Conservation (phyloP, 2,329 filamentous ascomycete species). For the Ophiocordyceps robertsii region DNA sequence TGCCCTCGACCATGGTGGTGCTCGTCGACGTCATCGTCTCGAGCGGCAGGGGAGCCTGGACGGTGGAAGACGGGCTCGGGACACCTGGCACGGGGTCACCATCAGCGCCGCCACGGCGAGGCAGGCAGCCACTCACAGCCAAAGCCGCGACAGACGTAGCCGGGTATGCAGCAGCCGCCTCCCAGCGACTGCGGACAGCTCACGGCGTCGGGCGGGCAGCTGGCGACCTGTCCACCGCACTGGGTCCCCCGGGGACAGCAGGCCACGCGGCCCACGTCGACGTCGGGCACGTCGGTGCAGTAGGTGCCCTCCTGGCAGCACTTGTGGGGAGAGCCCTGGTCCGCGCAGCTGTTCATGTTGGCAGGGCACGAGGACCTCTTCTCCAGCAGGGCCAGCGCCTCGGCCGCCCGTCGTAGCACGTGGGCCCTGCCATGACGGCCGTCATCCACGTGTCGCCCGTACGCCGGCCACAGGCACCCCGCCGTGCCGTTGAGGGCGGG, state of each 20-base stretch:
- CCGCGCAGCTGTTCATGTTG: slow-evolving; percentile 50
- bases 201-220: slow-evolving; percentile 48
- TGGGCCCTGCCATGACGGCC: slow-evolving; percentile 8
- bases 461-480: slow-evolving; percentile 32
- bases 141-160: slow-evolving; percentile 53
- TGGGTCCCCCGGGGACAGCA: slow-evolving; percentile 56
- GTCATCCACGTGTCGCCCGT: slow-evolving; percentile 27
- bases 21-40: slow-evolving; percentile 24
- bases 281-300: slow-evolving; percentile 52
- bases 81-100: not conserved
- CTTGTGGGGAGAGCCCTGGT: slow-evolving; percentile 53
- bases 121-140: slow-evolving; percentile 44
- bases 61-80: not conserved
- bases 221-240: slow-evolving; percentile 49
- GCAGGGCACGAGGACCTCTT: slow-evolving; percentile 54
- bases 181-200: slow-evolving; percentile 52
- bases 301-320: slow-evolving; percentile 56
- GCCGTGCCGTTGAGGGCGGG: slow-evolving; percentile 4
- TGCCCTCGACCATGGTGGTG: slow-evolving; percentile 20
- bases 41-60: not conserved
- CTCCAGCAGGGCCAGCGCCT: slow-evolving; percentile 33
- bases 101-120: slow-evolving; percentile 6
- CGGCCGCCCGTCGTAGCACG: slow-evolving; percentile 29
- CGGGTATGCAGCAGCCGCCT: slow-evolving; percentile 64
- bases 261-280: slow-evolving; percentile 53